phyloP scores from a whole-genome alignment of 176 grass and related monocot species.

The Tillandsia fasciculata region DNA sequence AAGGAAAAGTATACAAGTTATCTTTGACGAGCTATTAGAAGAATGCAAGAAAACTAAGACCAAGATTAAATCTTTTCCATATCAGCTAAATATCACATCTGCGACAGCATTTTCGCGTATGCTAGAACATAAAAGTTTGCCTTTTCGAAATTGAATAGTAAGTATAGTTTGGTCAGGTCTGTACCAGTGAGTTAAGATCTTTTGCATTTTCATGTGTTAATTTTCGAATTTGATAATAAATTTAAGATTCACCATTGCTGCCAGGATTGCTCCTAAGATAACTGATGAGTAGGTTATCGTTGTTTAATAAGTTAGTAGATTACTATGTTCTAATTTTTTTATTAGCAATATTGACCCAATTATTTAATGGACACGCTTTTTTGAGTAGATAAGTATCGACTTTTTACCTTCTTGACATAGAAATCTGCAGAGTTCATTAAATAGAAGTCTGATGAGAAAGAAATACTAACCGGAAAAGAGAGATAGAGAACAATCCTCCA shows the following conservation, averaged over 20 bases:
- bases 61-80: neutral
- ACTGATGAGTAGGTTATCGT: no score
- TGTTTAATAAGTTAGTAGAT: no score
- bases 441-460: slow-evolving; percentile 11
- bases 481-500: slow-evolving; percentile 93
- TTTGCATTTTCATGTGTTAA: no score
- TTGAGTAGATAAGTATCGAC: neutral
- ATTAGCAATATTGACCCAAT: no score
- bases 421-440: neutral
- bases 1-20: neutral
- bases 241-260: no score
- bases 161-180: neutral
- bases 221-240: no score
- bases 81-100: neutral
- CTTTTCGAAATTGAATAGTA: neutral
- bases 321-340: no score
- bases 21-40: neutral
- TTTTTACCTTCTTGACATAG: neutral
- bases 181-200: neutral
- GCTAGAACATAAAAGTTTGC: neutral
- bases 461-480: slow-evolving; percentile 85
- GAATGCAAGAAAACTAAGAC: neutral
- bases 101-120: neutral
- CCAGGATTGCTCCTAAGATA: no score
- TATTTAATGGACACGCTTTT: no score